Evolutionary conservation across 1,284 basidiomycete species (phyloP), one percentile per base, ranked within the genome.

Genomic region (Trametes pubescens): DNA sequence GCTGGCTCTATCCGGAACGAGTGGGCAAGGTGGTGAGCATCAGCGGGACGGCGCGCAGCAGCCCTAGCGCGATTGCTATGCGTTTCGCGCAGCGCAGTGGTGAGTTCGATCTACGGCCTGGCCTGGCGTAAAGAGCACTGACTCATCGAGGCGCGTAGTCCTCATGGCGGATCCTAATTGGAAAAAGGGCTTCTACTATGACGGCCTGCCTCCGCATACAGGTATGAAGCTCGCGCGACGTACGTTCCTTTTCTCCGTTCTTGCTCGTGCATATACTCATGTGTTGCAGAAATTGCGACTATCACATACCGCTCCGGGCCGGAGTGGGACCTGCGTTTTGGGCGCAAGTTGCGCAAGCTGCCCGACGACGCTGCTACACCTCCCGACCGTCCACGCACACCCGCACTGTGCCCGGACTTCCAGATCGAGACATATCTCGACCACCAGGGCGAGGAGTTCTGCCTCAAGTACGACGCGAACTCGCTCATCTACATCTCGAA

Each of bases 121-220:
- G 37, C 61, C 54, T 60, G 44, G 51, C 49, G 8, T 57, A 48
- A 29, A 44, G 35, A 13, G 29, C 46, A 48, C 47, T 66, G 32
- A 65, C 67, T 29, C 59, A 59, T 63, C n/a, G 40, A 46, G 44
- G 37, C 38, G 7, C 29, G 55, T 67, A 95, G 97, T 99, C 13
- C 86, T 99, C 58, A 99, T 99, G 97, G 91, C 96, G 7, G 97
- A 99, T 78, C 97, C 97, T 0, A 98, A 99, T 71, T 99, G 97
- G 98, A 99, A 99, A 70, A 90, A 96, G 46, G 97, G 98, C 1
- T 98, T 97, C 77, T 99, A 99, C 79, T 99, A 99, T 74, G 92
- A 95, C 58, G 84, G 86, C n/a, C 76, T 96, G 14, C 98, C 97
- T 1, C 97, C 97, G 2, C 98, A 99, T 76, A 94, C 91, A 2